Evolutionary conservation across 345 rosid species (phyloP).

Genomic region (Brassica napus): DNA sequence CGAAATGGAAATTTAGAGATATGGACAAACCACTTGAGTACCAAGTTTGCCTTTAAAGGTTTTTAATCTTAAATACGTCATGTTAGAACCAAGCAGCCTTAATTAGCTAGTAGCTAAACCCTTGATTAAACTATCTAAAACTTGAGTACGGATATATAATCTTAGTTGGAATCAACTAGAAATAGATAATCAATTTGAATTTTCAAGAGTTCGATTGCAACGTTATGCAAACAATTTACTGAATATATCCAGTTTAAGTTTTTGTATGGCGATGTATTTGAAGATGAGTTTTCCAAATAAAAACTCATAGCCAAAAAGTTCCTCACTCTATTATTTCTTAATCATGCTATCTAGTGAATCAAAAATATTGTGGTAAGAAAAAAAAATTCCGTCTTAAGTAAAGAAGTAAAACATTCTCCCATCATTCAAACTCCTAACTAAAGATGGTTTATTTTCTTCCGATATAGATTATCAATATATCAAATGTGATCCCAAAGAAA

Average conservation of each 20-base stretch:
- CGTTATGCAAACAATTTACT: neutral
- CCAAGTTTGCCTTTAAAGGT: slow-evolving; percentile 18
- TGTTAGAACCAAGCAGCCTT: neutral
- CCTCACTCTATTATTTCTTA: neutral
- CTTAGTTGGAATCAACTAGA: neutral
- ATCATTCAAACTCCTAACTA: neutral
- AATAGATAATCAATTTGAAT: neutral
- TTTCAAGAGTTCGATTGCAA: neutral
- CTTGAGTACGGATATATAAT: neutral
- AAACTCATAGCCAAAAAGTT: neutral
- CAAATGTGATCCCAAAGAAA: neutral
- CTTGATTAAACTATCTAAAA: neutral
- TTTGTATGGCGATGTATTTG: neutral
- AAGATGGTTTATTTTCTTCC: neutral
- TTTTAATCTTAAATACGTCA: neutral
- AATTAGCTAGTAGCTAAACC: neutral
- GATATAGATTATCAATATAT: neutral
- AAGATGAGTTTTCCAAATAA: neutral
- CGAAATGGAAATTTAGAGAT: slow-evolving; percentile 4
- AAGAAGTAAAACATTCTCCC: neutral
- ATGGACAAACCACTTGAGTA: slow-evolving; percentile 18
- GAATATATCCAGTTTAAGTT: neutral
- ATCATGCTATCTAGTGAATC: neutral
- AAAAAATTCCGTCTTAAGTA: neutral
- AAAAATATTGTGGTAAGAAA: neutral